A percentile compares a stretch with the other conserved stretches of the same genome.
Evolutionary conservation across 805 yeast genomes (phyloP).

Genomic region (Saccharomycopsis oosterbeekiorum): DNA sequence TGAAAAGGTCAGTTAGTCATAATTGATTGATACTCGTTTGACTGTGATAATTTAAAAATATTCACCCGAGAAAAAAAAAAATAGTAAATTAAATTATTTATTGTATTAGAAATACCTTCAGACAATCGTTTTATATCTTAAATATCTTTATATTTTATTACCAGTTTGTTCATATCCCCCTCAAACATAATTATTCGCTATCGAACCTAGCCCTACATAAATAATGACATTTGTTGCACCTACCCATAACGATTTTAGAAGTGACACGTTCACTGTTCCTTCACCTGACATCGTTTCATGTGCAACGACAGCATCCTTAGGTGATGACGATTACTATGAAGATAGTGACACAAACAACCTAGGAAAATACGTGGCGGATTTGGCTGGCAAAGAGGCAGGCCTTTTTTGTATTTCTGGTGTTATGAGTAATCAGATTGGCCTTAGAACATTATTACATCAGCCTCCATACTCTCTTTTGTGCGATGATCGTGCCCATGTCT

Average conservation of each 20-base stretch:
- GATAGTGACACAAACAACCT: slow-evolving; percentile 60
- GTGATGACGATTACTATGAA: slow-evolving; percentile 86
- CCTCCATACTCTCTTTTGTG: slow-evolving; percentile 84
- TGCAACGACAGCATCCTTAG: slow-evolving; percentile 47
- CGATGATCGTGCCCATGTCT: slow-evolving; percentile 81
- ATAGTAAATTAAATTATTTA: too few species aligned
- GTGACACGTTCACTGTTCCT: slow-evolving; percentile 91
- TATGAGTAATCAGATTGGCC: slow-evolving; percentile 76
- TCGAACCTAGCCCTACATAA: too few species aligned
- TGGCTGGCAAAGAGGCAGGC: slow-evolving; percentile 76
- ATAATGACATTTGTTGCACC: slow-evolving; percentile 1
- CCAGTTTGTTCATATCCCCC: too few species aligned
- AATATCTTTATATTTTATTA: too few species aligned
- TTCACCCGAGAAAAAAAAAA: too few species aligned
- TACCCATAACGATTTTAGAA: slow-evolving; percentile 41
- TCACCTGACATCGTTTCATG: slow-evolving; percentile 62
- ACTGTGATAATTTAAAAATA: too few species aligned
- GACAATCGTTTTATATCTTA: too few species aligned
- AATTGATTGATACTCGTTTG: too few species aligned
- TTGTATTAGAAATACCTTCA: too few species aligned
- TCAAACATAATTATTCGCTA: too few species aligned
- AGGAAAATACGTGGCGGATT: slow-evolving; percentile 50
- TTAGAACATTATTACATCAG: slow-evolving; percentile 63
- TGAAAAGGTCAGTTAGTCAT: too few species aligned
- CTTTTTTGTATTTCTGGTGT: slow-evolving; percentile 85